Base-by-base conservation (phyloP, 2,329 filamentous ascomycete genomes). In the Cytospora chrysosperma region DNA sequence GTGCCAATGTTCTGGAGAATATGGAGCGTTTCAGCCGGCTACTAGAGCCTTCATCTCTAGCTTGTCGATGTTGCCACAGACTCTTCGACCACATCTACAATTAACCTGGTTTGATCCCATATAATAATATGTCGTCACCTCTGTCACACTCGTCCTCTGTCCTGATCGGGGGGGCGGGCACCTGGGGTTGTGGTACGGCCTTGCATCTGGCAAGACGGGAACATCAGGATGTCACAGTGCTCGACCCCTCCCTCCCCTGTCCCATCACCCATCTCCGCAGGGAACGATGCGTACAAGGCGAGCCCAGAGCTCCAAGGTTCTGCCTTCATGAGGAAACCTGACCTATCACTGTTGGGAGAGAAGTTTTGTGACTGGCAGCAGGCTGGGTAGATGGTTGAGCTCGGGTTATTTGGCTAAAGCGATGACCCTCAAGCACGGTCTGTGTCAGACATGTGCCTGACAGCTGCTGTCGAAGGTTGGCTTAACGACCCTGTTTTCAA, bases 401-500 rank as follows among this genome's bases (percentile, higher is more conserved):
- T 43, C 6, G n/a, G 40, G 17, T 19, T 19, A 9, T 43, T 43
- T 19, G 6, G 40, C 40, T n/a, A n/a, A n/a, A 19, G 40, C 7
- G 40, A 43, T 21, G 40, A 43, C 40, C 40, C 40, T n/a, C 40
- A 43, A 43, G 40, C 40, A 43, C 40, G 40, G n/a, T 43, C 40
- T 19, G 17, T 43, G 17, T 43, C 40, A 10, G 40, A n/a, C 40
- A 43, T 43, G 17, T 43, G 40, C 17, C 68, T 77, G 58, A 69
- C 75, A 62, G 68, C 77, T 61, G 72, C 76, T 32, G 74, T 76
- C 50, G 64, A 75, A n/a, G 75, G 75, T 10, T 82, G 79, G 79
- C 73, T 75, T 13, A 68, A 69, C 10, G 79, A 81, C 65, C 71
- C 76, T 1, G 61, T 81, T 5, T 79, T 79, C 69, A 72, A 70